Evolutionary conservation across 202 grass and related monocot species (phyloP).

Genomic region (Brachypodium distachyon): DNA sequence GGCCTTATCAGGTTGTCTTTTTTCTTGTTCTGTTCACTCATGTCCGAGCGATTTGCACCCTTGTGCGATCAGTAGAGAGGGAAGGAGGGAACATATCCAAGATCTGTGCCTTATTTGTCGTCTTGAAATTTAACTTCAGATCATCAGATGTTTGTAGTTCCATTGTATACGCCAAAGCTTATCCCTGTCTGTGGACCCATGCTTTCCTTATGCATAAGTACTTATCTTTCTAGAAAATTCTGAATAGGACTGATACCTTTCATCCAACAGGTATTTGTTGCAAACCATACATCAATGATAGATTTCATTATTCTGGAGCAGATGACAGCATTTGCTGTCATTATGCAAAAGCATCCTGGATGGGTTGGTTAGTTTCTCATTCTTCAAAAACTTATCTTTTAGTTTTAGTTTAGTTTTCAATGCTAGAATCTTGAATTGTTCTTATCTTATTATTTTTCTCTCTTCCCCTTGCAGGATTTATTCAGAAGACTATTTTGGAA

Average conservation of each 20-base stretch:
- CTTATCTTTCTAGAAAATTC: not conserved
- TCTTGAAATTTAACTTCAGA: not conserved
- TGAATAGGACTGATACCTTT: slow-evolving; percentile 3
- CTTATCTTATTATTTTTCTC: not conserved
- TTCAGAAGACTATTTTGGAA: slow-evolving; percentile 92
- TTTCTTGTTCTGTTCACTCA: slow-evolving; percentile 1
- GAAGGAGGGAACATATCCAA: not conserved
- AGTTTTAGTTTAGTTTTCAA: not conserved
- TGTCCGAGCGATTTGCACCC: not conserved
- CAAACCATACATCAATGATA: slow-evolving; percentile 99
- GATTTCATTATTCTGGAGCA: slow-evolving; percentile 99
- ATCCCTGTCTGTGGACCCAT: not conserved
- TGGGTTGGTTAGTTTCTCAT: slow-evolving; percentile 76
- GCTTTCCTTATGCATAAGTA: not conserved
- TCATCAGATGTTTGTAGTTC: not conserved
- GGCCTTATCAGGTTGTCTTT: slow-evolving; percentile 75
- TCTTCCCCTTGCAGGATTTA: slow-evolving; percentile 59
- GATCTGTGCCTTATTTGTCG: not conserved
- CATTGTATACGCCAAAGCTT: not conserved
- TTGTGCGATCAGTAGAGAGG: not conserved
- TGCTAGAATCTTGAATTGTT: slow-evolving; percentile 5
- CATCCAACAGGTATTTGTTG: slow-evolving; percentile 87
- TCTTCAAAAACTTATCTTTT: slow-evolving; percentile 15
- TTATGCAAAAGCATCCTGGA: slow-evolving; percentile 99
- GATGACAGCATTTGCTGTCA: slow-evolving; percentile 99